Percentiles rank a stretch among this genome's conserved stretches.
These are phyloP conservation scores for Pseudogymnoascus sp. DNA, from an alignment of 2,329 filamentous ascomycete species.

Conservation along the genomic window DNA sequence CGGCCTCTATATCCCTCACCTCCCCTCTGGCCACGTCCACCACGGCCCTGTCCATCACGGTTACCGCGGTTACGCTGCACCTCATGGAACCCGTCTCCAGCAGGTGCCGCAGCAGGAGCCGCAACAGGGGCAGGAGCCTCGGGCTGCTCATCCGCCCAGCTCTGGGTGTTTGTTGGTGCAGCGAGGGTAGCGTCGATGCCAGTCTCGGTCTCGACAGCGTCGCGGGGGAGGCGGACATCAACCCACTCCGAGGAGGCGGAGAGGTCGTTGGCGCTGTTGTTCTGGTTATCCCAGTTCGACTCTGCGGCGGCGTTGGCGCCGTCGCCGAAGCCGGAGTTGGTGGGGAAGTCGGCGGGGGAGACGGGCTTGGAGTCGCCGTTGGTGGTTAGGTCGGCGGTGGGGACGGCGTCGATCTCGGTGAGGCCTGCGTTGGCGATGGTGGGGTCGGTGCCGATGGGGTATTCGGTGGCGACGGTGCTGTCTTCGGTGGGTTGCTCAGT, in stretches of 20 bases:
- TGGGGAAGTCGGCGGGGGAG: constrained; percentile 33
- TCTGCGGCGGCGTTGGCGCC: constrained; percentile 56
- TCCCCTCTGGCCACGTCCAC: constrained; percentile 48
- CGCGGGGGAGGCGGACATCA: constrained; percentile 68
- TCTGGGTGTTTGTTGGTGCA: constrained; percentile 53
- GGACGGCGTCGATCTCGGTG: constrained; percentile 56
- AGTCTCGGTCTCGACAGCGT: constrained; percentile 67
- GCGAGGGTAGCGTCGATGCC: constrained; percentile 51
- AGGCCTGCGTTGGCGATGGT: constrained; percentile 61
- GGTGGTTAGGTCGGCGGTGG: constrained; percentile 34
- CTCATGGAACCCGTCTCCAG: constrained; percentile 66
- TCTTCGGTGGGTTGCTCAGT: constrained; percentile 24
- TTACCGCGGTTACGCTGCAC: constrained; percentile 58
- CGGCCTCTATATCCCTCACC: constrained; percentile 46
- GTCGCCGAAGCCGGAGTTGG: constrained; percentile 47
- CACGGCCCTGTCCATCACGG: constrained; percentile 48
- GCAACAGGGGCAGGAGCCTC: constrained; percentile 39
- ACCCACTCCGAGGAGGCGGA: constrained; percentile 32
- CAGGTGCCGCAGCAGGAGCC: constrained; percentile 31
- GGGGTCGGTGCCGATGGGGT: constrained; percentile 50
- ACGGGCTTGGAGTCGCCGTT: constrained; percentile 41
- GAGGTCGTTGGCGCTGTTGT: constrained; percentile 29
- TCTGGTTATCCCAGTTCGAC: constrained; percentile 54
- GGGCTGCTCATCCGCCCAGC: constrained; percentile 78
- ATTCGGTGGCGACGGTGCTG: constrained; percentile 28